Evolutionary conservation across 139 green algal species (phyloP).

Genomic region (Eudorina sp.): DNA sequence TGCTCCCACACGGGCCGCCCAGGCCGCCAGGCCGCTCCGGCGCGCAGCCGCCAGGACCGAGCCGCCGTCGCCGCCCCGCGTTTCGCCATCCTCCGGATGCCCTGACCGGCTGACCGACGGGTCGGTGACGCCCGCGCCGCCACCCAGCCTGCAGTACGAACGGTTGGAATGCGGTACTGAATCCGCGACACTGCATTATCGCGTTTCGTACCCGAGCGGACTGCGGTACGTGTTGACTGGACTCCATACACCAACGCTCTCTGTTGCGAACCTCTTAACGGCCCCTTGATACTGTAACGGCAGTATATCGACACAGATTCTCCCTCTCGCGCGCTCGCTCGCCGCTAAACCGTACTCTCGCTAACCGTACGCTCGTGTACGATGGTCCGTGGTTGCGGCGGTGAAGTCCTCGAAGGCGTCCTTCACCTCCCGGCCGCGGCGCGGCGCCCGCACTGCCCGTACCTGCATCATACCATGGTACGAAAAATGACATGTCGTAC

Average conservation of each 20-base stretch:
- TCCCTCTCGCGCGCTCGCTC: no score
- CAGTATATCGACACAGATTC: no score
- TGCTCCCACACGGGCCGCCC: background rate
- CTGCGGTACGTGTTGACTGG: no score
- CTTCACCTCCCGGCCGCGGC: conserved; percentile 29
- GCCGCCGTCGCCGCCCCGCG: background rate
- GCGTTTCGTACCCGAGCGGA: no score
- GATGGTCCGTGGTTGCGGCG: background rate
- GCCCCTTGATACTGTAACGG: no score
- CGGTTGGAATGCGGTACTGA: no score
- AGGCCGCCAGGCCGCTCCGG: background rate
- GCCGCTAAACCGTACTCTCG: background rate
- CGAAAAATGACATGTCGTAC: no score
- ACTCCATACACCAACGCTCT: no score
- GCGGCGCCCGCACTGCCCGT: background rate
- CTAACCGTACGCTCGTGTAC: background rate
- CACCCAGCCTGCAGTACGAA: no score
- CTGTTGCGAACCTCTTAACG: no score
- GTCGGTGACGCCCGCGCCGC: background rate
- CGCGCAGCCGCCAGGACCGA: background rate
- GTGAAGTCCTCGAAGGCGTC: conserved; percentile 28
- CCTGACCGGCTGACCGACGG: background rate
- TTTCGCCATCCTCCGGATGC: conserved; percentile 22
- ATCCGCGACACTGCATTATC: no score
- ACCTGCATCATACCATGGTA: background rate